Conservation (phyloP, 2,329 filamentous ascomycete species). For the Nothopassalora personata region DNA sequence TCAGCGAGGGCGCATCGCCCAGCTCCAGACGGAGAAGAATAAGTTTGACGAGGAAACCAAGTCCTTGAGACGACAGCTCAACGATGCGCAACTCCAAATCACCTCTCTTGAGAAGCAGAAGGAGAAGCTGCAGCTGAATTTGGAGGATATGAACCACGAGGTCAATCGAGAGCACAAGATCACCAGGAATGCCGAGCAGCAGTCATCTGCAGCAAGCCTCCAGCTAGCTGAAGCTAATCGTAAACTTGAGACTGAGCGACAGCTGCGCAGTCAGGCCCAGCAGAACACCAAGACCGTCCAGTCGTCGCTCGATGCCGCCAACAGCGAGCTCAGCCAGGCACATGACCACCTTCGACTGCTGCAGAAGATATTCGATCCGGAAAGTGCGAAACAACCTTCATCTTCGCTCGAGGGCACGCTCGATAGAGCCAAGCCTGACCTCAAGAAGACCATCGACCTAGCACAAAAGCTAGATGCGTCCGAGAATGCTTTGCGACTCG, state of each 20-base stretch:
- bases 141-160: constrained; percentile 92
- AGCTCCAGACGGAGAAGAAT: constrained; percentile 75
- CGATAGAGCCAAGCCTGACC: constrained; percentile 64
- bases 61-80: constrained; percentile 75
- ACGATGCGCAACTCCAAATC: constrained; percentile 75
- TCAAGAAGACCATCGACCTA: constrained; percentile 64
- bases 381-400: constrained; percentile 46
- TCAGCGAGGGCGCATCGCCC: constrained; percentile 68
- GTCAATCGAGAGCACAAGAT: constrained; percentile 83
- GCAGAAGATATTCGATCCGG: constrained; percentile 82
- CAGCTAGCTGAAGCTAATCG: constrained; percentile 87
- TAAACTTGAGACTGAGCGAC: constrained; percentile 82
- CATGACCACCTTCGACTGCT: constrained; percentile 73
- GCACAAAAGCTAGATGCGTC: constrained; percentile 80
- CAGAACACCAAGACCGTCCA: constrained; percentile 78
- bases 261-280: constrained; percentile 79
- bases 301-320: constrained; percentile 68
- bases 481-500: constrained; percentile 81
- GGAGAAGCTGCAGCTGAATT: constrained; percentile 79
- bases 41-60: constrained; percentile 77
- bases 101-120: constrained; percentile 87
- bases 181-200: constrained; percentile 84
- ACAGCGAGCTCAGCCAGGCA: constrained; percentile 74
- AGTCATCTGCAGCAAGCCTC: constrained; percentile 69
- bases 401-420: constrained; percentile 40